phyloP scores from a whole-genome alignment of 2,329 filamentous ascomycete species.

The Aspergillus sp. region DNA sequence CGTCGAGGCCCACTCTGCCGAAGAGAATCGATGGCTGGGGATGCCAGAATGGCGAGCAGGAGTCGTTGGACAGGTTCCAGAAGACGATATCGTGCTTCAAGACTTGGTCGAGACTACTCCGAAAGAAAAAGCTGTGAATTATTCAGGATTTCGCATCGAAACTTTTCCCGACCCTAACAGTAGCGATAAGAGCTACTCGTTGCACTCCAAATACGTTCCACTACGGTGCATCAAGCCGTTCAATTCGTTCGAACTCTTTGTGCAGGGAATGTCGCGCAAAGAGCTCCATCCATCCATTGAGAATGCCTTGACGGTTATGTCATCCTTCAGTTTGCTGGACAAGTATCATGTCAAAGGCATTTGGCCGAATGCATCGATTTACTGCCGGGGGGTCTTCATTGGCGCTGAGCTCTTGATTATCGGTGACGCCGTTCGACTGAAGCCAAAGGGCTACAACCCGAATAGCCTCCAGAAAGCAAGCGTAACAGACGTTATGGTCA shows the following conservation, averaged over 20 bases:
- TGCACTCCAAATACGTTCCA: slow-evolving; percentile 50
- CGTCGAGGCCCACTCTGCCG: slow-evolving; percentile 29
- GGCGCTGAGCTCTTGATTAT: slow-evolving; percentile 50
- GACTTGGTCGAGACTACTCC: slow-evolving; percentile 40
- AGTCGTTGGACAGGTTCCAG: slow-evolving; percentile 47
- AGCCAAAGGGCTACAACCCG: slow-evolving; percentile 23
- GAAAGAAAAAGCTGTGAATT: slow-evolving; percentile 40
- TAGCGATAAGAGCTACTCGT: slow-evolving; percentile 45
- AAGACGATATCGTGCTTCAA: slow-evolving; percentile 36
- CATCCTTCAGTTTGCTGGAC: slow-evolving; percentile 48
- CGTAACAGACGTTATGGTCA: slow-evolving; percentile 48
- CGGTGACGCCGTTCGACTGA: slow-evolving; percentile 50
- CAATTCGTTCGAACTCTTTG: slow-evolving; percentile 45
- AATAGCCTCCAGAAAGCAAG: slow-evolving; percentile 8
- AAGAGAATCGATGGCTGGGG: slow-evolving; percentile 26
- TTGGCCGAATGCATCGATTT: slow-evolving; percentile 51
- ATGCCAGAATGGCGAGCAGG: slow-evolving; percentile 52
- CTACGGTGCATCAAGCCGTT: slow-evolving; percentile 51
- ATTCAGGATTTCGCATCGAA: slow-evolving; percentile 52
- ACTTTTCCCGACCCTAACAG: slow-evolving; percentile 48
- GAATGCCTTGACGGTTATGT: slow-evolving; percentile 48
- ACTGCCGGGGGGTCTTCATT: slow-evolving; percentile 49
- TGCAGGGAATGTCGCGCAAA: slow-evolving; percentile 35
- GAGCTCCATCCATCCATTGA: slow-evolving; percentile 49
- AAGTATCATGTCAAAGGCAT: slow-evolving; percentile 47